Conservation (phyloP, 2,329 filamentous ascomycete genomes). For the Fonsecaea multimorphosa region DNA sequence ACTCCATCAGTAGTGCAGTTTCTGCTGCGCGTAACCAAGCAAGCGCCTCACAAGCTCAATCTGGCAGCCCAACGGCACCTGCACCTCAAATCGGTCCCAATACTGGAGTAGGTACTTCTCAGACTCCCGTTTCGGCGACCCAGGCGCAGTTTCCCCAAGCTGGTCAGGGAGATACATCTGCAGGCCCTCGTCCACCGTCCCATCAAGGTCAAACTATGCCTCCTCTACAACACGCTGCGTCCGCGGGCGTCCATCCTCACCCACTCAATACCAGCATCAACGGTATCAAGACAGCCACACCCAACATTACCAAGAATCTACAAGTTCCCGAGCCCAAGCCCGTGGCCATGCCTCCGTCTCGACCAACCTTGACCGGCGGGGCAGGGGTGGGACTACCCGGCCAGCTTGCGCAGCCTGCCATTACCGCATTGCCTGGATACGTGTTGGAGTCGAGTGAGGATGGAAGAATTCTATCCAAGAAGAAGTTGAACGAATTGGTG, state of each 20-base stretch:
- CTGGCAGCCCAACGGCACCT: constrained; percentile 44
- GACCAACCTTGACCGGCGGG: constrained; percentile 84
- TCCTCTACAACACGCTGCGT: constrained; percentile 41
- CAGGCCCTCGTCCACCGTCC: constrained; percentile 31
- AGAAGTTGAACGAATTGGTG: constrained; percentile 94
- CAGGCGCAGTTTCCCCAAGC: constrained; percentile 40
- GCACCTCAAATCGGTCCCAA: constrained; percentile 36
- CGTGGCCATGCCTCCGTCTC: constrained; percentile 71
- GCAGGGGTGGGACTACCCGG: constrained; percentile 76
- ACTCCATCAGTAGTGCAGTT: constrained; percentile 57
- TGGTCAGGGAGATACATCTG: constrained; percentile 20
- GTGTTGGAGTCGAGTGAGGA: constrained; percentile 84
- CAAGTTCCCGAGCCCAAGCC: constrained; percentile 74
- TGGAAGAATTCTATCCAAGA: constrained; percentile 93
- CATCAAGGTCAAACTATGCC: constrained; percentile 45
- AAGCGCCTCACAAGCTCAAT: constrained; percentile 44
- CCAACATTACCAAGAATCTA: constrained; percentile 83
- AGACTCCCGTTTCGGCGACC: constrained; percentile 54
- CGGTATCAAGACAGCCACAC: constrained; percentile 63
- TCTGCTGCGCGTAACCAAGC: constrained; percentile 40
- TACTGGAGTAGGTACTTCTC: constrained; percentile 42
- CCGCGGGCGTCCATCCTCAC: constrained; percentile 47
- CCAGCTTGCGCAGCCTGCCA: constrained; percentile 84
- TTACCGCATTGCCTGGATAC: constrained; percentile 80
- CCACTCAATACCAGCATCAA: constrained; percentile 51